A percentile compares a stretch with the other conserved stretches of the same genome.
phyloP scores from a whole-genome alignment of 2,329 filamentous ascomycete genomes.

The Pseudocercospora fuligena region DNA sequence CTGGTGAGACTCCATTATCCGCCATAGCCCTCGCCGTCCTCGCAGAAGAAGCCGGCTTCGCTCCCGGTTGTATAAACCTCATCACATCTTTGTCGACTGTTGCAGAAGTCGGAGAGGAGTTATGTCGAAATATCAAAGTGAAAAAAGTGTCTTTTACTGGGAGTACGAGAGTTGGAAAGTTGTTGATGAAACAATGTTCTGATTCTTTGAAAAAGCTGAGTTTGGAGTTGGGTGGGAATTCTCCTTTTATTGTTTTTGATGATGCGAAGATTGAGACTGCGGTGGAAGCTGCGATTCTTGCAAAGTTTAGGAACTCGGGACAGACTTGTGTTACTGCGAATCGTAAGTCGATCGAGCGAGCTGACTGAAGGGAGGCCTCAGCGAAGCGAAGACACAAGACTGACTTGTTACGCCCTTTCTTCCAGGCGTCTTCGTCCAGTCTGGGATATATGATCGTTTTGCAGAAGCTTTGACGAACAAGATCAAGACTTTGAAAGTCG shows the following conservation, averaged over 20 bases:
- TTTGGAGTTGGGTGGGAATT: conserved; percentile 42
- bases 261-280: conserved; percentile 40
- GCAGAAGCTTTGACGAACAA: conserved; percentile 58
- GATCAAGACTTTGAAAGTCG: conserved; percentile 28
- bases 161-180: conserved; percentile 37
- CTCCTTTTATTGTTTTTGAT: conserved; percentile 42
- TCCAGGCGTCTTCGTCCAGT: conserved; percentile 54
- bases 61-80: conserved; percentile 36
- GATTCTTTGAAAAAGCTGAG: conserved; percentile 36
- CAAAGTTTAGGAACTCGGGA: conserved; percentile 38
- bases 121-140: conserved; percentile 33
- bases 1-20: conserved; percentile 39
- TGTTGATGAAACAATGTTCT: conserved; percentile 34
- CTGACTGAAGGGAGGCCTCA: no score
- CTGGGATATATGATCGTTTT: conserved; percentile 59
- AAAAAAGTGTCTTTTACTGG: conserved; percentile 42
- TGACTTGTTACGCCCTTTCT: neutral
- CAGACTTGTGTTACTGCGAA: conserved; percentile 47
- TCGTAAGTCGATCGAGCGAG: conserved; percentile 35
- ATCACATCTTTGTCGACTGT: conserved; percentile 31
- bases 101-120: conserved; percentile 30
- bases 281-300: conserved; percentile 32
- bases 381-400: no score
- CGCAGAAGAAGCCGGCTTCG: conserved; percentile 37
- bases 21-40: conserved; percentile 37